These are phyloP conservation scores for Myriosclerotinia scirpicola DNA, from an alignment of 2,329 filamentous ascomycete genomes.

Conservation along the genomic window DNA sequence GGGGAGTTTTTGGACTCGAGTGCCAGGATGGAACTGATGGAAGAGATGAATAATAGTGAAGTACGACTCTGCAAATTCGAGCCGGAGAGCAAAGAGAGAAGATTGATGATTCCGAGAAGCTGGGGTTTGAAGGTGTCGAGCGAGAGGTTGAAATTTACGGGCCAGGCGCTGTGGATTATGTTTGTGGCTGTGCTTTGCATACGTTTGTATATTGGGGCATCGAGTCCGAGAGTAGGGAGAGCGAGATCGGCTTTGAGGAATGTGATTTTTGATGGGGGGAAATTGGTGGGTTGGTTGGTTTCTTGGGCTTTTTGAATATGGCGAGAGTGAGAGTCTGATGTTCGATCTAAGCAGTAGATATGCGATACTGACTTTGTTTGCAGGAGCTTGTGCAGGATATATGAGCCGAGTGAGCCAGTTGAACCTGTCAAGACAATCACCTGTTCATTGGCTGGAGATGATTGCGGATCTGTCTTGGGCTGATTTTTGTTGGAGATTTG, in stretches of 20 bases:
- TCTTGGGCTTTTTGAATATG: conserved; percentile 27
- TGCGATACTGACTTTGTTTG: conserved; percentile 42
- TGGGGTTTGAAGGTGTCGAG: conserved; percentile 42
- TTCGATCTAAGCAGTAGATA: conserved; percentile 51
- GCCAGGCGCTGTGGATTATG: conserved; percentile 41
- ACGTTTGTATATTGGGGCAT: conserved; percentile 10
- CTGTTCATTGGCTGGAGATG: background rate
- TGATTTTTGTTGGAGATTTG: background rate
- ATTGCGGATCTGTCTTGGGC: background rate
- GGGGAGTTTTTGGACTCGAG: conserved; percentile 27
- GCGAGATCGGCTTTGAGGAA: conserved; percentile 52
- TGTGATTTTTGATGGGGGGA: conserved; percentile 42
- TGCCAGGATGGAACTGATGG: conserved; percentile 30
- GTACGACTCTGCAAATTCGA: conserved; percentile 1
- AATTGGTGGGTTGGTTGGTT: background rate
- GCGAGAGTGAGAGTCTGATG: conserved; percentile 14
- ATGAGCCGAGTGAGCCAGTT: conserved; percentile 51
- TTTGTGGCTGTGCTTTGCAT: conserved; percentile 27
- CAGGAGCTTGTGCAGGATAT: conserved; percentile 46
- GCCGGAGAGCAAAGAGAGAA: conserved; percentile 37
- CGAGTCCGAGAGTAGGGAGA: conserved; percentile 49
- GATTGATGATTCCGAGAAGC: conserved; percentile 43
- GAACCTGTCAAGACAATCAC: conserved; percentile 48
- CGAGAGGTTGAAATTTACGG: conserved; percentile 43
- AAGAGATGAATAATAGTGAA: conserved; percentile 38